These are phyloP conservation scores for Cryptosporidium muris DNA, from an alignment of 169 alveolate species.

Conservation along the genomic window DNA sequence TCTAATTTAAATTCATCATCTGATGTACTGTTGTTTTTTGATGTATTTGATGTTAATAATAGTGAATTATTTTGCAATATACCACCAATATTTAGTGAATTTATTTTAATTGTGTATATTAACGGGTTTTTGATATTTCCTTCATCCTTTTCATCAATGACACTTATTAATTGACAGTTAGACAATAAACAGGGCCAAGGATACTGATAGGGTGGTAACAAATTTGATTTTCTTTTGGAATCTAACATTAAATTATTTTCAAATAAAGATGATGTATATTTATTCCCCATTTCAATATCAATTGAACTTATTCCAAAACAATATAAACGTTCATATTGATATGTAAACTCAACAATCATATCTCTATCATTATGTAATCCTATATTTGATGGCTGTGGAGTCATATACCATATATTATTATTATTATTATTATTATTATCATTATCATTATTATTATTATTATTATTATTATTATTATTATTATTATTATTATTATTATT, in stretches of 20 bases:
- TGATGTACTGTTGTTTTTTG: too few relatives aligned
- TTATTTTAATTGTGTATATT: neutral
- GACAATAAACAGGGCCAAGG: constrained; percentile 70
- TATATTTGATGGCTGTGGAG: constrained; percentile 51
- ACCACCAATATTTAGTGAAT: constrained; percentile 56
- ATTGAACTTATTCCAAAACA: constrained; percentile 31
- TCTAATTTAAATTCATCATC: neutral
- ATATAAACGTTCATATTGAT: constrained; percentile 52
- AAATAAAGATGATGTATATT: neutral
- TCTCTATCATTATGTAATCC: constrained; percentile 16
- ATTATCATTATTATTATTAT: constrained; percentile 1
- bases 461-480: neutral
- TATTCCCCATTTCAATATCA: neutral
- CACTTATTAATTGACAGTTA: constrained; percentile 28
- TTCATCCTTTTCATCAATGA: neutral
- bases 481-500: neutral
- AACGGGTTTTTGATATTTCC: too few relatives aligned
- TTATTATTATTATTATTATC: neutral
- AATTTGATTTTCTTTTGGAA: constrained; percentile 31
- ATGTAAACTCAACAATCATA: constrained; percentile 51
- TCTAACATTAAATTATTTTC: neutral
- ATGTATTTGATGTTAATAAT: neutral
- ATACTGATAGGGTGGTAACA: constrained; percentile 64
- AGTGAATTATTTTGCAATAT: constrained; percentile 1
- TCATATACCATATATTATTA: constrained; percentile 36